Base-by-base conservation (phyloP, 148 eudicot species). In the Vaccinium corymbosum region DNA sequence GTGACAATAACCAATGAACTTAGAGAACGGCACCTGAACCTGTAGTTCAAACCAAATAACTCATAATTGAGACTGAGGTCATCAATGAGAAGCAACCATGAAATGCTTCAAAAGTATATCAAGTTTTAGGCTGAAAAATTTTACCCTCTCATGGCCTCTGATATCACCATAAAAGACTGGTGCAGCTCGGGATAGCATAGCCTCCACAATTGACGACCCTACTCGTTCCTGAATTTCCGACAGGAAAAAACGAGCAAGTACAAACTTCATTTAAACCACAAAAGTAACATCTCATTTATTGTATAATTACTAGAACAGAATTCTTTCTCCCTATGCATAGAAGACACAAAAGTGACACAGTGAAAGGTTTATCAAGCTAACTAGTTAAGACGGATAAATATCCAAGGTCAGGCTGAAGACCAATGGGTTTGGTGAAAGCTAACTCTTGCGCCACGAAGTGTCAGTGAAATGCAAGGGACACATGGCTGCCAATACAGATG, bases 121-220 rank as follows among this genome's bases (percentile, higher is more conserved):
- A 85, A 74, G 61, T 1, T 14, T 49, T 48, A 55, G 16, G 17
- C 10, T 46, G 38, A 56, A 52, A 46, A 83, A 71, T 72, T 35
- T 57, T 91, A 97, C 97, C 95, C 98, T 91, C 90, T 94, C 97
- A 82, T 97, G 99, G 87, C 95, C 90, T 92, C 98, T 92, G 73
- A 97, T 93, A 88, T 94, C 97, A 81, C 99, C 98, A 86, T 94
- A 88, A 85, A 94, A 97, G 66, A 92, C 86, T 17, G 98, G 99
- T 71, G 98, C 98, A 83, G 92, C 87, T 71, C 85, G 89, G 81
- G 97, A 97, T 53, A 93, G 83, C 99, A 97, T 97, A 84, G 91
- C 95, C 84, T 93, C 98, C 85, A 94, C 99, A 50, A 81, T 76
- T 51, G 92, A 87, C 19, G 92, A 87, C 51, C 95, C 95, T 46